A percentile compares a stretch with the other conserved stretches of the same genome.
Evolutionary conservation across 306 rosid genomes (phyloP).

Genomic region (Cucurbita ficifolia): DNA sequence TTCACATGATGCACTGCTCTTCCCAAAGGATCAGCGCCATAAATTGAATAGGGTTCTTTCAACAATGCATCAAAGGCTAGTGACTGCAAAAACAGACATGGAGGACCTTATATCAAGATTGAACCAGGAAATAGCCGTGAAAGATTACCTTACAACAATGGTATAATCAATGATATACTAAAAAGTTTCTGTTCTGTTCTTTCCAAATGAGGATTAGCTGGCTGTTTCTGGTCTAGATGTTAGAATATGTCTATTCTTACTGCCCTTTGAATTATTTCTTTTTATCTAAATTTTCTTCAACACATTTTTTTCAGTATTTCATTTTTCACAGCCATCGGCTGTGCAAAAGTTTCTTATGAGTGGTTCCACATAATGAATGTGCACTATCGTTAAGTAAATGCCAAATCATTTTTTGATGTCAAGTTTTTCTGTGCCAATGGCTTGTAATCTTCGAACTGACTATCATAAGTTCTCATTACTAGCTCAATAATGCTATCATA

Average conservation of each 20-base stretch:
- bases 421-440: background rate
- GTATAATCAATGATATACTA: slow-evolving; percentile 19
- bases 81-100: slow-evolving; percentile 81
- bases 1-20: slow-evolving; percentile 46
- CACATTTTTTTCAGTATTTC: background rate
- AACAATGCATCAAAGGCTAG: slow-evolving; percentile 83
- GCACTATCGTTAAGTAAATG: background rate
- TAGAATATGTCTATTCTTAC: background rate
- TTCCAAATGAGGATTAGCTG: background rate
- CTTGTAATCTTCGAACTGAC: background rate
- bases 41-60: slow-evolving; percentile 78
- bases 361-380: background rate
- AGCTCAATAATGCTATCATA: background rate
- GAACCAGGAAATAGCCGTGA: slow-evolving; percentile 88
- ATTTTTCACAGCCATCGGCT: background rate
- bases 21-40: slow-evolving; percentile 80
- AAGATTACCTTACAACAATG: slow-evolving; percentile 89
- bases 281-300: background rate
- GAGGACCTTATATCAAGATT: slow-evolving; percentile 94
- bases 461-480: background rate
- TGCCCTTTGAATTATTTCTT: background rate
- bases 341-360: background rate
- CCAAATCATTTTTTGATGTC: background rate
- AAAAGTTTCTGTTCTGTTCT: background rate
- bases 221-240: background rate